Base-by-base conservation (phyloP, 1,284 basidiomycete genomes). In the Ganoderma lucidum region DNA sequence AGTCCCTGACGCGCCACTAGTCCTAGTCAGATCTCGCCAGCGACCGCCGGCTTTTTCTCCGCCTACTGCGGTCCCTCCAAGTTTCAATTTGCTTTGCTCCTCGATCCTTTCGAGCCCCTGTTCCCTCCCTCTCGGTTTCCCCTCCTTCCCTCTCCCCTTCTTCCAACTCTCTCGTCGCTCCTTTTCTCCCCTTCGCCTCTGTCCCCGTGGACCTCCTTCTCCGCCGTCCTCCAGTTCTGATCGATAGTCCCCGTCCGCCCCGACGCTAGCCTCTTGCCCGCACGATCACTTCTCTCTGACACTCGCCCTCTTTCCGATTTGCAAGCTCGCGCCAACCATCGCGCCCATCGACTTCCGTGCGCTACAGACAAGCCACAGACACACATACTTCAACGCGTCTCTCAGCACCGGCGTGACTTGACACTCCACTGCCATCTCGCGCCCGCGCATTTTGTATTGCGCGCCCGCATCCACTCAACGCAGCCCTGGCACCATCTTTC, bases 111-210 rank as follows among this genome's bases (percentile, higher is more conserved):
- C 56, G 23, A 48, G 48, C 56, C 37, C n/a, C 56, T 39, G 19
- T 19, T 39, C 37, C 37, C 56, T 59, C n/a, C 15, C 59, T 44
- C 59, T n/a, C 39, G 10, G 10, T 60, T 61, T 30, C 37, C 14
- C 39, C 41, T 61, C 58, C 19, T 60, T 60, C 37, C 23, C n/a
- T n/a, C 56, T 30, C 56, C 56, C 30, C 23, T 60, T 61, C 23
- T 61, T 61, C 59, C 59, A 41, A 61, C 59, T 23, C 37, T 61
- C 44, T 61, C 44, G 59, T 61, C 59, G 12, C 39, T 61, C 59
- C 41, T 41, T 61, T 41, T 28, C 39, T n/a, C n/a, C 3, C 8
- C 32, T 39, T 37, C 37, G 32, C 35, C 4, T 17, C 41, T 61
- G 23, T 61, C 28, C 28, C 17, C 39, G 39, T 23, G 59, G 39